These are phyloP conservation scores for slime mould (Dictyostelium discoideum) DNA, from an alignment of 78 protist species.

Conservation along the genomic window DNA sequence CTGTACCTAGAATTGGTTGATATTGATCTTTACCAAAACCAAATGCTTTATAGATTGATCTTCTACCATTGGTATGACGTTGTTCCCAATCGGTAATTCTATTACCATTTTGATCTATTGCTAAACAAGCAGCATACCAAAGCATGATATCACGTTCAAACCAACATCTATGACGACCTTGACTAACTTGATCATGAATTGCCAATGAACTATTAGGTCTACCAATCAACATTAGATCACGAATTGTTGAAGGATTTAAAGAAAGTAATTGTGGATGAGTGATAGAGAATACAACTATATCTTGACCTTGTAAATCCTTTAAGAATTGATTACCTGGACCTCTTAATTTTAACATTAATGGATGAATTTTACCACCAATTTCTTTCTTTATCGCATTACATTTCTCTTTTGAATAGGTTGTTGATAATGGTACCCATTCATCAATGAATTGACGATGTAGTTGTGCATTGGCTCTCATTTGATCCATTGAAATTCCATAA, in stretches of 20 bases:
- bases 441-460: slow-evolving; percentile 63
- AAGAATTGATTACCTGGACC: slow-evolving; percentile 73
- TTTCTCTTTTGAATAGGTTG: neutral
- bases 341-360: slow-evolving; percentile 23
- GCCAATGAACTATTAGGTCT: slow-evolving; percentile 57
- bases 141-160: slow-evolving; percentile 73
- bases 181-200: slow-evolving; percentile 51
- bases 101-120: slow-evolving; percentile 33
- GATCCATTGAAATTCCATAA: slow-evolving; percentile 68
- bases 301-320: slow-evolving; percentile 68
- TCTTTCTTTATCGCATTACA: neutral
- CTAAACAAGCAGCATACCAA: slow-evolving; percentile 72
- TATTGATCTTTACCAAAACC: slow-evolving; percentile 62
- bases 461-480: slow-evolving; percentile 70
- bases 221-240: slow-evolving; percentile 76
- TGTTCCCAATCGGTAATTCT: neutral
- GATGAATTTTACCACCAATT: slow-evolving; percentile 53
- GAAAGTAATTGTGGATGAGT: slow-evolving; percentile 63
- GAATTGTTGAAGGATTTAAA: slow-evolving; percentile 23
- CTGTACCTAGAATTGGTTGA: slow-evolving; percentile 60
- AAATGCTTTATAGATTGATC: slow-evolving; percentile 63
- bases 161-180: slow-evolving; percentile 80
- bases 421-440: slow-evolving; percentile 74
- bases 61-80: slow-evolving; percentile 19
- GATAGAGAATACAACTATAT: slow-evolving; percentile 55